Evolutionary conservation across 1,139 yeast genomes (phyloP), one percentile per base, ranked within the genome.

Genomic region (Saccharomyces hybrid): DNA sequence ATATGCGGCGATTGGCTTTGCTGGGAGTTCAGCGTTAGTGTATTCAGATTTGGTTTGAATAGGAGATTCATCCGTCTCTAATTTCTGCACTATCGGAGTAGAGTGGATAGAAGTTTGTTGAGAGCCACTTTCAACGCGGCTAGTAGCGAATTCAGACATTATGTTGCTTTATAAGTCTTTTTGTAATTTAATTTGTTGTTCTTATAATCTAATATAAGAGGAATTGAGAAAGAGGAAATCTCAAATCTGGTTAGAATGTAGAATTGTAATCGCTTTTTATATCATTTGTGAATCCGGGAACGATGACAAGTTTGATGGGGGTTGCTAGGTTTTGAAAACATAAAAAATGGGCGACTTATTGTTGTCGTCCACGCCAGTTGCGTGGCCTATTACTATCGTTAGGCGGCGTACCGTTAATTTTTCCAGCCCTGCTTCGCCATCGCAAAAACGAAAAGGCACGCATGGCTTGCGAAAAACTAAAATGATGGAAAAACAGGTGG

Each of bases 1-100:
- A 49, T 58, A 58, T 25, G 56, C 59, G 8, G 54, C 47, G 7
- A 79, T 77, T 50, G 79, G 77, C 61, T 71, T 76, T 65, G 75
- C 75, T 55, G 68, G 67, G 47, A 64, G 59, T 11, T 63, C 66
- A 23, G 20, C 46, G n/a, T 29, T 29, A 9, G 32, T 29, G 32
- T 29, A 29, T 29, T 29, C 32, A 29, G 44, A 38, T 20, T 38
- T 34, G 4, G 42, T 9, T 34, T 34, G 23, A 14, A 34, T 14
- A 7, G 16, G 42, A 16, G 20, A 34, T 8, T 34, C 42, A 34
- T 34, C 42, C 5, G 42, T 16, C 20, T 34, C 42, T 34, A 29
- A 9, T 29, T 29, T 29, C 32, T 29, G 32, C n/a, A 29, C 32
- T 13, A 29, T n/a, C n/a, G 32, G 32, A 29, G 32, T 29, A 29